A percentile compares a stretch with the other conserved stretches of the same genome.
Conservation (phyloP, 176 grass and related monocot species). For the Poa annua region DNA sequence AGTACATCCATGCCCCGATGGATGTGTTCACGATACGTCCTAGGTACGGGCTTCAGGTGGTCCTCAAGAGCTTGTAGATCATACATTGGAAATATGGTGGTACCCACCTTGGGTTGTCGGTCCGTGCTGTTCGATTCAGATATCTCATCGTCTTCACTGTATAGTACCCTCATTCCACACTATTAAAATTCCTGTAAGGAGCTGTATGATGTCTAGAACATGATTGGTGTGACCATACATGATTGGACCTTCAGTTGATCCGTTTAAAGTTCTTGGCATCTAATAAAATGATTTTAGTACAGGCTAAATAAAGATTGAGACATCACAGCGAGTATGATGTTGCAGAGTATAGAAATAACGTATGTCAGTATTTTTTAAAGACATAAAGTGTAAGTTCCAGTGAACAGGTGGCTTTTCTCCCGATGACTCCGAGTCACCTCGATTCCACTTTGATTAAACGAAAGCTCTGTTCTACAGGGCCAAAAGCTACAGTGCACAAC, state of each 20-base stretch:
- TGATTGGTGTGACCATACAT: not conserved
- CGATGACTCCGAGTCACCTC: not conserved
- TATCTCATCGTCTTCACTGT: slow-evolving; percentile 1
- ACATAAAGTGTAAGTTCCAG: not conserved
- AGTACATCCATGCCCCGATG: not conserved
- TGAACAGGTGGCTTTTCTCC: not conserved
- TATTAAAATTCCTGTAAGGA: not conserved
- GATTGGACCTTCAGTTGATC: not conserved
- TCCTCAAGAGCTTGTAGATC: not conserved
- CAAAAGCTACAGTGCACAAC: not conserved
- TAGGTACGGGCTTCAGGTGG: not conserved
- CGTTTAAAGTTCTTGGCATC: not conserved
- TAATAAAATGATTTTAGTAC: not conserved
- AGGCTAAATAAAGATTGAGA: not conserved
- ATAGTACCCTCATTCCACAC: not conserved
- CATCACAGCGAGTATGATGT: not conserved
- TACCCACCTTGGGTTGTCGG: not conserved
- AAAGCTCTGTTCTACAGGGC: not conserved
- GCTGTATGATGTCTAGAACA: not conserved
- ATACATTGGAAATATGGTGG: not conserved
- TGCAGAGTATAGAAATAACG: not conserved
- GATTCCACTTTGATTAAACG: not conserved
- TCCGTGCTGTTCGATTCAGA: not conserved
- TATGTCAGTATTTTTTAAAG: too few relatives aligned
- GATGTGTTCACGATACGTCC: not conserved